Percentiles rank a stretch among this genome's conserved stretches.
Conservation (phyloP, 1,284 basidiomycete genomes). For the Cutaneotrichosporon sp. region DNA sequence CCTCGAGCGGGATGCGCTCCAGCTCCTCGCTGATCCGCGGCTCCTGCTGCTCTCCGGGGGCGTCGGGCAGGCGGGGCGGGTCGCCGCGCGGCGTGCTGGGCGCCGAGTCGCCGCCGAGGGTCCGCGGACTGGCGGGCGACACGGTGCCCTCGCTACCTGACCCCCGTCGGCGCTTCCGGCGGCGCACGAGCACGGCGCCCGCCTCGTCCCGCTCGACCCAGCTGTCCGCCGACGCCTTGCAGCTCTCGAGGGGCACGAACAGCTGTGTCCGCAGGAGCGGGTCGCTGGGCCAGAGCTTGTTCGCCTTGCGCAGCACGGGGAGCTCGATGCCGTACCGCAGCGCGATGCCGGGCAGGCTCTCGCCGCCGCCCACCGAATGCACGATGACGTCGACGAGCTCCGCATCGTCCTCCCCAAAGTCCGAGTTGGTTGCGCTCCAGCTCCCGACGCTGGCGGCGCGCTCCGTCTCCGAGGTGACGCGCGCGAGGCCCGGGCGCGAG, state of each 20-base stretch:
- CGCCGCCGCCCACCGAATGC: conserved; percentile 63
- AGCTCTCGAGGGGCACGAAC: conserved; percentile 67
- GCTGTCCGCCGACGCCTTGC: conserved; percentile 44
- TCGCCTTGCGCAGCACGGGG: conserved; percentile 76
- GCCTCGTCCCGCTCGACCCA: conserved; percentile 38
- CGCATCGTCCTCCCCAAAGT: conserved; percentile 32
- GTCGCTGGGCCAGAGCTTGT: conserved; percentile 88
- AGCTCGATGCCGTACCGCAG: conserved; percentile 77
- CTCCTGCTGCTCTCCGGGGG: too few species aligned
- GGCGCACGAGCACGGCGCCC: conserved; percentile 46
- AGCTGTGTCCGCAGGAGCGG: conserved; percentile 77
- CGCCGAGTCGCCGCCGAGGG: neutral
- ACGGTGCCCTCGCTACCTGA: neutral
- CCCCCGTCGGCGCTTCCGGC: conserved; percentile 8
- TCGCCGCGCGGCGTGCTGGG: neutral
- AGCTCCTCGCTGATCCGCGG: neutral
- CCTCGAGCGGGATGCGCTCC: conserved; percentile 1
- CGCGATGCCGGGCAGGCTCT: conserved; percentile 80
- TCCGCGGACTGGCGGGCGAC: neutral
- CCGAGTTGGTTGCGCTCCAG: conserved; percentile 31
- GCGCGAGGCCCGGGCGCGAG: conserved; percentile 39
- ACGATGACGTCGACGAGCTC: conserved; percentile 54
- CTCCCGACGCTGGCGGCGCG: conserved; percentile 17
- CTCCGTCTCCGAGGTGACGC: conserved; percentile 48
- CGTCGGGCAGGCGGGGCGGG: neutral